phyloP scores from a whole-genome alignment of 2,329 filamentous ascomycete species.

The Fusarium newnesense region DNA sequence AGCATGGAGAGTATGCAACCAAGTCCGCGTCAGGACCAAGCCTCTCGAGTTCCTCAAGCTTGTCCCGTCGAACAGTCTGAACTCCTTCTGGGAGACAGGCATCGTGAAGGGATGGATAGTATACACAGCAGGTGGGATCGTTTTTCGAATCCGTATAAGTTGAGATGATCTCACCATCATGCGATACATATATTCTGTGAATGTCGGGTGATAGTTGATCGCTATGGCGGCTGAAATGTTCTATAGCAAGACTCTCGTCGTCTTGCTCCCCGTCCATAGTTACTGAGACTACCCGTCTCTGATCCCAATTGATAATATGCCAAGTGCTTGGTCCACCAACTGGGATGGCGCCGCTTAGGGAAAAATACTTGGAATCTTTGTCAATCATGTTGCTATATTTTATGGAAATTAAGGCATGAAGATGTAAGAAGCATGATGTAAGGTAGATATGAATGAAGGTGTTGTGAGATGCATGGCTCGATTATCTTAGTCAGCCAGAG shows the following conservation, averaged over 20 bases:
- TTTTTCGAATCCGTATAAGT: conserved; percentile 38
- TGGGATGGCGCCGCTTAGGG: conserved; percentile 1
- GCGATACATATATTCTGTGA: conserved; percentile 39
- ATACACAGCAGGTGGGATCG: conserved; percentile 41
- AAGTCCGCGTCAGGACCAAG: conserved; percentile 44
- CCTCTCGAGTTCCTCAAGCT: conserved; percentile 44
- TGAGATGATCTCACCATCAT: conserved; percentile 37
- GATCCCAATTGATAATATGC: conserved; percentile 45
- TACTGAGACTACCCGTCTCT: conserved; percentile 42
- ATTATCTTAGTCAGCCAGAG: not conserved
- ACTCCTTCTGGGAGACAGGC: conserved; percentile 27
- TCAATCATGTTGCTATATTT: not conserved
- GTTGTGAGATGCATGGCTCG: not conserved
- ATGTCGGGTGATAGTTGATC: conserved; percentile 20
- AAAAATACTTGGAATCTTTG: not conserved
- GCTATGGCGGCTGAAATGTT: conserved; percentile 35
- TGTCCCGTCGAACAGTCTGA: conserved; percentile 28
- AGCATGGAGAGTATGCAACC: not conserved
- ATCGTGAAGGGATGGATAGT: conserved; percentile 42
- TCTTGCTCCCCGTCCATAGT: conserved; percentile 46
- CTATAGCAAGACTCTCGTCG: conserved; percentile 37
- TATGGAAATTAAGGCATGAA: not conserved
- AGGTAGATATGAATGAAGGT: not conserved
- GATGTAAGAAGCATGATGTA: not conserved
- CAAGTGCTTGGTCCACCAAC: conserved; percentile 43